Evolutionary conservation across 179 eudicot species (phyloP).

Genomic region (Sideroxylon spinosum): DNA sequence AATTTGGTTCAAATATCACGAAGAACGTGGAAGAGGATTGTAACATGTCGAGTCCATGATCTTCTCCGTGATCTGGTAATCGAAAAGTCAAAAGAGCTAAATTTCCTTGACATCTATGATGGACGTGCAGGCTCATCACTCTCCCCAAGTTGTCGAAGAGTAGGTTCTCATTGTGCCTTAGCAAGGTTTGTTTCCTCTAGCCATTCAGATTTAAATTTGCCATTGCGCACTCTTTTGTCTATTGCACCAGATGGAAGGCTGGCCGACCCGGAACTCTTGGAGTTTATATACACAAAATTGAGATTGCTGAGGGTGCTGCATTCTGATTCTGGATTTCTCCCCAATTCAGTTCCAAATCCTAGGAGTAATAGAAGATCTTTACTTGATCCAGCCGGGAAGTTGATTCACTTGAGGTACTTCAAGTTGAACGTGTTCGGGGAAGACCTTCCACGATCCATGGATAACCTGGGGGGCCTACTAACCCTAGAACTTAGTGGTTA

Average conservation of each 20-base stretch:
- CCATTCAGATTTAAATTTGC: background rate
- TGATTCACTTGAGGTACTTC: background rate
- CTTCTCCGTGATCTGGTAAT: background rate
- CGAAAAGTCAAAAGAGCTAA: conserved; percentile 6
- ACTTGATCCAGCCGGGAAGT: background rate
- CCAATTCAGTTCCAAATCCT: background rate
- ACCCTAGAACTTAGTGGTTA: background rate
- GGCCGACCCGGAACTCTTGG: background rate
- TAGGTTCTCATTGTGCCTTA: background rate
- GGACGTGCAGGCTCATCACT: background rate
- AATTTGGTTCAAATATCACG: background rate
- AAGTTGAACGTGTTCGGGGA: no score
- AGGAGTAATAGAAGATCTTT: background rate
- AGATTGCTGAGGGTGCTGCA: background rate
- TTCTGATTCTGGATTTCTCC: background rate
- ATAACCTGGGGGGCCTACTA: background rate
- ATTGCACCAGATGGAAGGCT: no score
- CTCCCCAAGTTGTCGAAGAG: background rate
- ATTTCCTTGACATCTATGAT: background rate
- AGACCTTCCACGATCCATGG: background rate
- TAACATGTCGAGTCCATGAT: background rate
- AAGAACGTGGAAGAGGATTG: background rate
- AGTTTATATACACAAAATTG: background rate
- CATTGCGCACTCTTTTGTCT: no score
- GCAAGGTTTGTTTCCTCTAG: background rate